phyloP scores from a whole-genome alignment of 2,329 filamentous ascomycete genomes.

The Beauveria sp. region DNA sequence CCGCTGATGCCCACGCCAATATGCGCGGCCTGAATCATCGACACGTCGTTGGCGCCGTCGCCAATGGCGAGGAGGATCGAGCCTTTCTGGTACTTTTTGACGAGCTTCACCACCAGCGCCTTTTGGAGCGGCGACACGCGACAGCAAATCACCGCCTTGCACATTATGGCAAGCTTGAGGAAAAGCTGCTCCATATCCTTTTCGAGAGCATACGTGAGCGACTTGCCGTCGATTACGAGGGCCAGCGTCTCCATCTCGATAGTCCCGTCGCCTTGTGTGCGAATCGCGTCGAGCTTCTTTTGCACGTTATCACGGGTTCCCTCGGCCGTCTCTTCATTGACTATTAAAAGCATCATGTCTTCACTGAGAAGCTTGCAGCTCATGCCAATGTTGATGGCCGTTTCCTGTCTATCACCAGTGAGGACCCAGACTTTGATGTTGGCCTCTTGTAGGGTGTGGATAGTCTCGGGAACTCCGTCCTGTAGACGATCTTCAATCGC shows the following conservation, averaged over 20 bases:
- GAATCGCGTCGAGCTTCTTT: slow-evolving; percentile 89
- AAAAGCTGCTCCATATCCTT: slow-evolving; percentile 91
- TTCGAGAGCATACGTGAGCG: slow-evolving; percentile 85
- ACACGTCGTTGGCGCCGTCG: slow-evolving; percentile 98
- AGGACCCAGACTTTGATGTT: slow-evolving; percentile 99
- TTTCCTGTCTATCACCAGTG: slow-evolving; percentile 95
- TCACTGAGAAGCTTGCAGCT: slow-evolving; percentile 97
- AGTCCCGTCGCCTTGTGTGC: slow-evolving; percentile 68
- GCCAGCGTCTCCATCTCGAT: slow-evolving; percentile 82
- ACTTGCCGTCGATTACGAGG: slow-evolving; percentile 92
- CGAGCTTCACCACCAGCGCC: slow-evolving; percentile 93
- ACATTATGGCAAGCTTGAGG: slow-evolving; percentile 85
- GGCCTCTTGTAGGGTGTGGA: slow-evolving; percentile 91
- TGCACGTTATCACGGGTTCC: slow-evolving; percentile 81
- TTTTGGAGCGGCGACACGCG: slow-evolving; percentile 97
- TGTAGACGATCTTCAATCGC: slow-evolving; percentile 96
- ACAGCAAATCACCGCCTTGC: slow-evolving; percentile 97
- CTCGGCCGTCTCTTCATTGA: slow-evolving; percentile 79
- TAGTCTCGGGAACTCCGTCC: slow-evolving; percentile 95
- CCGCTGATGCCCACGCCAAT: slow-evolving; percentile 97
- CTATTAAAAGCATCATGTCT: slow-evolving; percentile 94
- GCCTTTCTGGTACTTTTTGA: slow-evolving; percentile 85
- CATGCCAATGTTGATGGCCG: slow-evolving; percentile 99
- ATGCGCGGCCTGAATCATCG: slow-evolving; percentile 98
- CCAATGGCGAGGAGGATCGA: slow-evolving; percentile 91